Evolutionary conservation across 2,329 filamentous ascomycete species (phyloP).

Genomic region (Trichoderma koningii): DNA sequence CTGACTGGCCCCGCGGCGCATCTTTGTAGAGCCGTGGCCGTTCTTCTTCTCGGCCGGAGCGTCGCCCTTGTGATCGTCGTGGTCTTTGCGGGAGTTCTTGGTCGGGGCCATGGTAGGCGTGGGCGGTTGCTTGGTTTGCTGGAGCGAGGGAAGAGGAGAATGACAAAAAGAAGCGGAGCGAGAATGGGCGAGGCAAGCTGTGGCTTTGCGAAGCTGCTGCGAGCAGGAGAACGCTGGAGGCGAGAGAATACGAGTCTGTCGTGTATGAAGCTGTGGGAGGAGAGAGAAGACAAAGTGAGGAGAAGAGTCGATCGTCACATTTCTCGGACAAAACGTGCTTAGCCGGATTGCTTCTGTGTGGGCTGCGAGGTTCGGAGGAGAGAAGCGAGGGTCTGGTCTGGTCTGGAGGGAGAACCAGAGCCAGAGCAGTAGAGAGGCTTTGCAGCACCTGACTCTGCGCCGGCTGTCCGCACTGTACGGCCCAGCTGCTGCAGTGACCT

Average conservation of each 20-base stretch:
- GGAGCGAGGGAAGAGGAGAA: not conserved
- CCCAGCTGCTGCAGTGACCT: not conserved
- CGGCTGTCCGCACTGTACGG: not conserved
- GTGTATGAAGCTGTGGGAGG: not conserved
- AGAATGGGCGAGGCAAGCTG: not conserved
- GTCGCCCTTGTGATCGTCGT: conserved; percentile 52
- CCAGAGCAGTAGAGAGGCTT: not conserved
- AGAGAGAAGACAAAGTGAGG: not conserved
- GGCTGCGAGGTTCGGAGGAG: conserved; percentile 26
- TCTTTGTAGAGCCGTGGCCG: conserved; percentile 53
- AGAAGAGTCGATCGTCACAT: conserved; percentile 19
- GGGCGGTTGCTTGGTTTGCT: not conserved
- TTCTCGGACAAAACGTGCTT: conserved; percentile 6
- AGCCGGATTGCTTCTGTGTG: conserved; percentile 2
- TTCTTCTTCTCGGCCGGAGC: conserved; percentile 49
- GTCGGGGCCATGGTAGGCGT: conserved; percentile 47
- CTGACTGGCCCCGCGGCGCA: conserved; percentile 57
- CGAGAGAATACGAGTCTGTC: not conserved
- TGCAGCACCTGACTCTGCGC: conserved; percentile 25
- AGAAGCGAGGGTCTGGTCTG: conserved; percentile 17
- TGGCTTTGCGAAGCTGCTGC: not conserved
- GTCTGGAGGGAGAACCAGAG: not conserved
- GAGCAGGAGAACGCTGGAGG: not conserved
- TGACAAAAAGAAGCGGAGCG: not conserved
- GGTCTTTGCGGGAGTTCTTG: conserved; percentile 50